Base-by-base conservation (phyloP, 371 early-diverging fungal species). In the Rhizopus arrhizus region DNA sequence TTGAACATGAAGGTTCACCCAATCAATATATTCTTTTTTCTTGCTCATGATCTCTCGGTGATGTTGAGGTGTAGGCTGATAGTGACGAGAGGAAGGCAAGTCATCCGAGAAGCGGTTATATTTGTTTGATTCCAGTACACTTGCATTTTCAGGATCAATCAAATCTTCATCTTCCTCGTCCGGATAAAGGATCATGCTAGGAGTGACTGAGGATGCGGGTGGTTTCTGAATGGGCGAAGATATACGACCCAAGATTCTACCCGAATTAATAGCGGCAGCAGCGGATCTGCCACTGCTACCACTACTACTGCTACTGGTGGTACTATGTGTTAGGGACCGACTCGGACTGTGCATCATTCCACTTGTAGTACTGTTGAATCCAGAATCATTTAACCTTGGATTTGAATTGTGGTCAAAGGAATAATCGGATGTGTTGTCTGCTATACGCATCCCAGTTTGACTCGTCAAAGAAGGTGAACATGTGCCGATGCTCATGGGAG, bases 1-100 rank as follows among this genome's bases (percentile, higher is more conserved):
- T 60, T 62, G 57, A 6, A 85, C 47, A 50, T 79, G 55, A 4
- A 69, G 63, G 62, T 87, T 85, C 47, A 85, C 70, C 88, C 88
- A 87, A 8, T 67, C 55, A 4, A 85, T 53, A 49, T 81, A 84
- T 28, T 75, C 73, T 28, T 62, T 46, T 51, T 57, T 65, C 52
- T 60, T 53, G 33, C 15, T 61, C 41, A 33, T 1, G 13, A 49
- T 13, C 35, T 5, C 13, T 48, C 15, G 31, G 28, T 22, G 28
- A 15, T 51, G 22, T 10, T 48, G 29, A 10, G 48, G 48, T 28
- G 48, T 48, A 48, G 48, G 48, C 28, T 48, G 48, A 34, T 34
- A 36, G 13, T 51, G 36, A 10, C 52, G n/a, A 9, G 52, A 34
- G 6, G 52, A 36, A 29, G 48, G 38, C 12, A 22, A 3, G 16